Base-by-base conservation (phyloP, 495 filamentous ascomycete species). In the Aspergillus ellipticus region DNA sequence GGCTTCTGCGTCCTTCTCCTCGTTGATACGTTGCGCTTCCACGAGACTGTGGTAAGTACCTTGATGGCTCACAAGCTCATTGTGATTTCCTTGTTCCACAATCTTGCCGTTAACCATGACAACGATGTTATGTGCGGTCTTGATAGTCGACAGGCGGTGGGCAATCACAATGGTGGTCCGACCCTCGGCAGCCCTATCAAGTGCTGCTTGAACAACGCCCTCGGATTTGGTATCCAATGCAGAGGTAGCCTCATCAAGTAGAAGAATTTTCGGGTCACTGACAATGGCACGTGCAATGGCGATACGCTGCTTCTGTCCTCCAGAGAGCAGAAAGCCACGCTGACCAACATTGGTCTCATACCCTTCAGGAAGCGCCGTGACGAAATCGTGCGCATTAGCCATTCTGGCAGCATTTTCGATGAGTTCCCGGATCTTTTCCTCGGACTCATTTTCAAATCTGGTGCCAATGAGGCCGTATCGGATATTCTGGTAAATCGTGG, bases 341-440 rank as follows among this genome's bases (percentile, higher is more conserved):
- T 97, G 93, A 51, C 94, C 94, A 49, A 98, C 94, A 58, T 95
- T 89, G 0, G 94, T 97, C 62, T 96, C 85, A 64, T 96, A 97
- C 2, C 88, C 86, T 67, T 97, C 88, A 0, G 94, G 93, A 4
- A 97, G 75, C n/a, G 75, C 73, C 13, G 71, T 82, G 62, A 98
- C 85, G 66, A 97, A 97, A 53, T 93, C 91, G 61, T 96, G 92
- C 3, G 92, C 93, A 64, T 96, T 97, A 31, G 94, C 86, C 83
- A 89, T 95, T 63, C 84, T 87, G 15, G 92, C 89, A 22, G 94
- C 93, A 24, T 92, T 82, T 50, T 85, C 77, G 22, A 97, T 83
- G 11, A 89, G 78, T 31, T 89, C 83, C 47, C 68, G 75, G 54
- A 89, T 81, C 60, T 82, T 79, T 24, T 91, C 89, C 29, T 80